phyloP scores from a whole-genome alignment of 2,329 filamentous ascomycete genomes.

The Neurospora sp. region DNA sequence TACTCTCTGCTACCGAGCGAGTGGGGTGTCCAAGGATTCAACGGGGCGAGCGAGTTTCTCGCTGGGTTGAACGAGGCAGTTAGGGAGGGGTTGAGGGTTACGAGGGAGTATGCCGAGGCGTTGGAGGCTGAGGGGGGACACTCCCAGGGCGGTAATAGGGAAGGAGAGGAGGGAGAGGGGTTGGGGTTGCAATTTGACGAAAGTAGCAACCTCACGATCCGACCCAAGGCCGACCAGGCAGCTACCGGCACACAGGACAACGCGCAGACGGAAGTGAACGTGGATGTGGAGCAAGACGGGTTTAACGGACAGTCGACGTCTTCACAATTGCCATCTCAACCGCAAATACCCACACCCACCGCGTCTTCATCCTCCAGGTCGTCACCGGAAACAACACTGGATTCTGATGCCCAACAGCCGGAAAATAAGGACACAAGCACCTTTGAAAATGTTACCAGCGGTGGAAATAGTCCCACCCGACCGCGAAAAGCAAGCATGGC shows the following conservation, averaged over 20 bases:
- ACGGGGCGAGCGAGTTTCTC: slow-evolving; percentile 41
- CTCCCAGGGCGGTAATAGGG: slow-evolving; percentile 9
- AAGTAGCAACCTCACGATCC: neutral
- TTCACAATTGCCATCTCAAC: neutral
- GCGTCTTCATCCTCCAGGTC: neutral
- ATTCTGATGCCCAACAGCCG: neutral
- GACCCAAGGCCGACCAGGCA: neutral
- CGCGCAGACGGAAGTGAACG: slow-evolving; percentile 18
- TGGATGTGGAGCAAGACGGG: slow-evolving; percentile 44
- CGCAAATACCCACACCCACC: neutral
- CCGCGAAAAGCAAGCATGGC: neutral
- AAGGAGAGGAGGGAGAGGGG: neutral
- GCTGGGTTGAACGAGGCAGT: slow-evolving; percentile 39
- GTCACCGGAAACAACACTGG: neutral
- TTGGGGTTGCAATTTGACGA: neutral
- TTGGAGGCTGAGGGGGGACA: neutral
- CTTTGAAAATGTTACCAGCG: neutral
- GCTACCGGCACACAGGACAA: neutral
- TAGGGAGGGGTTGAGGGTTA: slow-evolving; percentile 33
- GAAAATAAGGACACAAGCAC: neutral
- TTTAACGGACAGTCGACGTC: slow-evolving; percentile 5
- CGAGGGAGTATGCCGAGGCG: neutral
- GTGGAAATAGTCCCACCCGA: neutral
- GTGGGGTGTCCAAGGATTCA: slow-evolving; percentile 42
- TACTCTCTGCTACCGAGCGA: slow-evolving; percentile 41